Evolutionary conservation across 257 asterid genomes (phyloP), one percentile per base, ranked within the genome.

Genomic region (Gynochthodes officinalis): DNA sequence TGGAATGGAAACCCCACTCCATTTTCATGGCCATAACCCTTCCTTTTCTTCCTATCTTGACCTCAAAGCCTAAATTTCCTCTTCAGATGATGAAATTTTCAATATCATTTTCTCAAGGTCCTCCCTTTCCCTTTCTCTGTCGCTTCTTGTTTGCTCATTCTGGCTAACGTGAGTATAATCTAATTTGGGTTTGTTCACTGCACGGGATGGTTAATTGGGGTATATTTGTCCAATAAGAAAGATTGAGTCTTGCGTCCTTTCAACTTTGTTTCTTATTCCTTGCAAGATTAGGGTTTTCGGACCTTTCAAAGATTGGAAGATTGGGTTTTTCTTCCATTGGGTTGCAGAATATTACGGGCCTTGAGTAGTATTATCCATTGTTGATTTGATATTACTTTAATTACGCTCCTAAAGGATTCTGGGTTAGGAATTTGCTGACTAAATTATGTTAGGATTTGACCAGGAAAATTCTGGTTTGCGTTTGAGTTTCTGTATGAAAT

Each of bases 241-340:
- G 49, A 42, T 65, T 70, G 37, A 66, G 73, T 75, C 59, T 63
- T 54, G 57, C 75, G 67, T 70, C n/a, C n/a, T n/a, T n/a, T 57
- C 32, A 81, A 21, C n/a, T n/a, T n/a, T n/a, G n/a, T 73, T 52
- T 74, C 69, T 33, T 67, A 21, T 18, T 46, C 61, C 59, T 64
- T 60, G 35, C 48, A 42, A 69, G 40, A 39, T 64, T 52, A 18
- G 37, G 85, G 60, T 64, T 74, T 74, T 64, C 54, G 43, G 60
- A 21, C 35, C 14, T 13, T n/a, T n/a, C n/a, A n/a, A 12, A 23
- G 53, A 48, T n/a, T n/a, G n/a, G n/a, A 59, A 23, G 40, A 59
- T 3, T 16, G 71, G 70, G 27, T 33, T 70, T 70, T 44, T 44
- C 13, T 37, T 63, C 12, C 7, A 37, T 63, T 63, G 68, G 4